Evolutionary conservation across 768 basidiomycete species (phyloP).

Genomic region (Cubamyces lactineus): DNA sequence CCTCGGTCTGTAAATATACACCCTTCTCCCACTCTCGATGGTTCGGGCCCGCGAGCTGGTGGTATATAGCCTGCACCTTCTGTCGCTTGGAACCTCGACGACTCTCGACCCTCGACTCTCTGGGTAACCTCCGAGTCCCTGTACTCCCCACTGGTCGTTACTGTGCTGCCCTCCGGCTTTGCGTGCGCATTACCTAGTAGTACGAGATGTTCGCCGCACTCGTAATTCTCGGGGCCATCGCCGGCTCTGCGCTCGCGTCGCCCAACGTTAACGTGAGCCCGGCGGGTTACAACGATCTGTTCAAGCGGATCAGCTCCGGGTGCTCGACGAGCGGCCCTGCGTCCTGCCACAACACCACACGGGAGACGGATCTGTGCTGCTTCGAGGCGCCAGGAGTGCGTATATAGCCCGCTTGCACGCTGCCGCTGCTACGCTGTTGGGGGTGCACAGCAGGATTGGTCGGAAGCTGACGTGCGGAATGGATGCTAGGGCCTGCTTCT

Average conservation of each 20-base stretch:
- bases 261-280: slow-evolving; percentile 17
- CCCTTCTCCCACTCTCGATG: background rate
- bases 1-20: background rate
- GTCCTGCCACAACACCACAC: slow-evolving; percentile 59
- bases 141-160: background rate
- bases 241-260: slow-evolving; percentile 26
- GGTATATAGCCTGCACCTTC: background rate
- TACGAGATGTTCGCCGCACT: slow-evolving; percentile 30
- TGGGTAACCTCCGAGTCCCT: background rate
- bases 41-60: background rate
- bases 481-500: slow-evolving; percentile 56
- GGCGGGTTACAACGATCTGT: slow-evolving; percentile 31
- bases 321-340: slow-evolving; percentile 52
- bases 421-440: no score
- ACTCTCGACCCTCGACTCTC: no score
- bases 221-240: slow-evolving; percentile 30
- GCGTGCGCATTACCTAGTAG: background rate
- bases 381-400: slow-evolving; percentile 63
- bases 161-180: background rate
- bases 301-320: slow-evolving; percentile 48
- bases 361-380: slow-evolving; percentile 55
- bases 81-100: no score
- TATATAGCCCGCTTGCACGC: slow-evolving; percentile 8
- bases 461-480: no score
- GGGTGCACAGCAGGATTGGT: no score